phyloP scores from a whole-genome alignment of 331 rosid genomes.

The Rhamnella rubrinervis region DNA sequence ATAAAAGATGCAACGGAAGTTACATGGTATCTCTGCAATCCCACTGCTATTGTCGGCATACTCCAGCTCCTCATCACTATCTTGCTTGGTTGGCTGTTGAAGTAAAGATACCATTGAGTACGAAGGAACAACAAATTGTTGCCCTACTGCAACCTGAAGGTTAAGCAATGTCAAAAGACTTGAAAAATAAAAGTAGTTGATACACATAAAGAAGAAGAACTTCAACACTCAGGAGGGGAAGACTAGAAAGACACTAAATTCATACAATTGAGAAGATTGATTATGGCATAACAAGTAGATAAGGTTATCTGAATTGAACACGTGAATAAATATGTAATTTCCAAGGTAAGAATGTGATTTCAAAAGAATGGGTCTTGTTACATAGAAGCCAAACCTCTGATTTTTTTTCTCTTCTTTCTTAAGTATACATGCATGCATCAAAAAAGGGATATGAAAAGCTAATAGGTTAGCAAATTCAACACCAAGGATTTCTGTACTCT shows the following conservation, averaged over 20 bases:
- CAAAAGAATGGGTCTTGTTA: too few relatives aligned
- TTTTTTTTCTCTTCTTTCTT: too few relatives aligned
- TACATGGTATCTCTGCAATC: constrained; percentile 41
- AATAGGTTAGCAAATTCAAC: too few relatives aligned
- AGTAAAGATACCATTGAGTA: constrained; percentile 81
- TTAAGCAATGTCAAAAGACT: constrained; percentile 24
- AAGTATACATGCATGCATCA: too few relatives aligned
- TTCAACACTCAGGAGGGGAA: neutral
- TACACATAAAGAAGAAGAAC: constrained; percentile 9
- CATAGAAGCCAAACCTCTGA: too few relatives aligned
- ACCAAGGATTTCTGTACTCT: too few relatives aligned
- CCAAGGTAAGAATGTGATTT: too few relatives aligned
- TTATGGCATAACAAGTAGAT: too few relatives aligned
- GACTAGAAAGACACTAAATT: neutral
- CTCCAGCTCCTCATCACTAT: constrained; percentile 97
- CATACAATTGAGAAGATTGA: too few relatives aligned
- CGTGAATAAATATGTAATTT: too few relatives aligned
- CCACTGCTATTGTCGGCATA: constrained; percentile 88
- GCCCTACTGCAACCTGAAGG: constrained; percentile 81
- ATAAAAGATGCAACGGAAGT: constrained; percentile 9
- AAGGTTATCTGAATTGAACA: too few relatives aligned
- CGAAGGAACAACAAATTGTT: constrained; percentile 71
- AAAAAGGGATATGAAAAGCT: too few relatives aligned
- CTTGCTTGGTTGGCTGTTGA: constrained; percentile 83
- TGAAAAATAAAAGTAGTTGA: constrained; percentile 17